phyloP scores from a whole-genome alignment of 495 filamentous ascomycete species.

The Hypoxylon lenormandii region DNA sequence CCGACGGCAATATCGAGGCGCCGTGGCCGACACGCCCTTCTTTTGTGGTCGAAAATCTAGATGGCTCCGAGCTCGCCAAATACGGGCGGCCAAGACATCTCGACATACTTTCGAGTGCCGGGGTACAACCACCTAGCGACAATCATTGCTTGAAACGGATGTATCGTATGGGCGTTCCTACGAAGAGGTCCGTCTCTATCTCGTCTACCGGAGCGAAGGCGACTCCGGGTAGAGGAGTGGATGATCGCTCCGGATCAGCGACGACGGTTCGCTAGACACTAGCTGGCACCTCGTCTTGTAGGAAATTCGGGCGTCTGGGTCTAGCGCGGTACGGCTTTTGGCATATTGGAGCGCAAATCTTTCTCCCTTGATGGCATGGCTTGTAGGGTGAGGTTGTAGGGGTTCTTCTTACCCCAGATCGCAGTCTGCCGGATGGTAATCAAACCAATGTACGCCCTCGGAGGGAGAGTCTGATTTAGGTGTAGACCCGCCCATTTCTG shows the following conservation, averaged over 20 bases:
- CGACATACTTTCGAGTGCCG: conserved; percentile 8
- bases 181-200: conserved; percentile 35
- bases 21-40: conserved; percentile 16
- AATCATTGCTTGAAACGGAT: conserved; percentile 45
- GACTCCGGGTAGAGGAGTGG: conserved; percentile 36
- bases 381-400: conserved; percentile 8
- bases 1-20: conserved; percentile 9
- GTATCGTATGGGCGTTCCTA: conserved; percentile 21
- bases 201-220: conserved; percentile 34
- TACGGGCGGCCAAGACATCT: conserved; percentile 35
- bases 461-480: conserved; percentile 43
- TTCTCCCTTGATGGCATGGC: background rate
- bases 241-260: conserved; percentile 41
- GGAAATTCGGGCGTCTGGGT: conserved; percentile 36
- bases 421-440: conserved; percentile 37
- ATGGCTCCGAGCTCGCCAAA: conserved; percentile 41
- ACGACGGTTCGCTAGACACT: conserved; percentile 31
- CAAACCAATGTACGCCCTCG: conserved; percentile 30
- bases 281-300: conserved; percentile 34
- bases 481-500: conserved; percentile 31
- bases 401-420: conserved; percentile 39
- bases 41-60: conserved; percentile 13
- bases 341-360: conserved; percentile 33
- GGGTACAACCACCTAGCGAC: conserved; percentile 36
- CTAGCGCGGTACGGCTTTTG: conserved; percentile 29